Evolutionary conservation across 306 rosid species (phyloP).

Genomic region (Cicer bijugum): DNA sequence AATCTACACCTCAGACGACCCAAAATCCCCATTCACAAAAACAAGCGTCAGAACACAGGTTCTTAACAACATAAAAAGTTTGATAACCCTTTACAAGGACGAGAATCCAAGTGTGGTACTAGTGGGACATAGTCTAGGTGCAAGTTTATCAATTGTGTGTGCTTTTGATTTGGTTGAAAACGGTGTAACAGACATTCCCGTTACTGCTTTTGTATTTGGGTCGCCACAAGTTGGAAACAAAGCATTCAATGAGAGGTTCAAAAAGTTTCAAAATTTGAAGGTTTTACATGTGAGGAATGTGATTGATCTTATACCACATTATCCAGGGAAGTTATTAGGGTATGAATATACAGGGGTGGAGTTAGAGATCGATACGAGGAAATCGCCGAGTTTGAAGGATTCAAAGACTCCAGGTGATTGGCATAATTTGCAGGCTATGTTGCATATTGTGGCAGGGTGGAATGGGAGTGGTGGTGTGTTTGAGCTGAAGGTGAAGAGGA

Average conservation of each 20-base stretch:
- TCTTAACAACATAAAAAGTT: conserved; percentile 35
- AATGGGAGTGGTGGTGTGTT: conserved; percentile 54
- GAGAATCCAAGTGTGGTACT: conserved; percentile 60
- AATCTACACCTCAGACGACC: conserved; percentile 58
- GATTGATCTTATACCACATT: conserved; percentile 52
- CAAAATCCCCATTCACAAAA: conserved; percentile 57
- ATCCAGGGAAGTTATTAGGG: conserved; percentile 55
- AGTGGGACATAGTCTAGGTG: conserved; percentile 72
- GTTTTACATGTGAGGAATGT: conserved; percentile 59
- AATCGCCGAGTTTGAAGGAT: conserved; percentile 59
- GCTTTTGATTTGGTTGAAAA: conserved; percentile 70
- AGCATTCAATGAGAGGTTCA: conserved; percentile 49
- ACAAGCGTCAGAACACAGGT: conserved; percentile 59
- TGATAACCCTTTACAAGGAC: conserved; percentile 46
- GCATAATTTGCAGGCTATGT: conserved; percentile 76
- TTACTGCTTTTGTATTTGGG: conserved; percentile 62
- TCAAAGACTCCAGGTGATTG: conserved; percentile 61
- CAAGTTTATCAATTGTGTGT: conserved; percentile 53
- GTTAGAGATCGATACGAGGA: conserved; percentile 57
- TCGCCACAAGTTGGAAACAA: conserved; percentile 55
- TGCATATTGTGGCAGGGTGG: conserved; percentile 84
- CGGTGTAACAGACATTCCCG: conserved; percentile 51
- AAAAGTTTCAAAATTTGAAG: conserved; percentile 42
- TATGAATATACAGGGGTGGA: conserved; percentile 54
- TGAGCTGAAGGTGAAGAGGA: conserved; percentile 67